phyloP scores from a whole-genome alignment of 176 grass and related monocot species.

The Puya raimondii region DNA sequence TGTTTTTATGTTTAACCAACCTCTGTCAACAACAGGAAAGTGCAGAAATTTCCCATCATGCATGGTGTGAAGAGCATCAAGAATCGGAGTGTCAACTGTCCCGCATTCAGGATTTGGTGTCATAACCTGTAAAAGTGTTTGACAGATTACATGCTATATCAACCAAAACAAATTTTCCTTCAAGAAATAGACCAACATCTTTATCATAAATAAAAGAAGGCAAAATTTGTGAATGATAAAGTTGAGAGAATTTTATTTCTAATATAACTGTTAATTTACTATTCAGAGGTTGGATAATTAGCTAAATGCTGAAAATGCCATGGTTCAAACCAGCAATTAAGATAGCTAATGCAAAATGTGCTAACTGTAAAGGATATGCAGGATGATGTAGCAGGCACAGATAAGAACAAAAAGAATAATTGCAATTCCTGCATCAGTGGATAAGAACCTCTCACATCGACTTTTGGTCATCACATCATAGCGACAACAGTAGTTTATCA shows the following conservation, averaged over 20 bases:
- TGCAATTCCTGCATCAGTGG: not conserved
- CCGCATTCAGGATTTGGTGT: slow-evolving; percentile 94
- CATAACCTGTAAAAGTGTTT: slow-evolving; percentile 67
- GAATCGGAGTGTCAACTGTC: slow-evolving; percentile 73
- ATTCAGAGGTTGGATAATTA: not conserved
- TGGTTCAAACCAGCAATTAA: no score
- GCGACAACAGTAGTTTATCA: not conserved
- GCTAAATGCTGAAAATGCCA: no score
- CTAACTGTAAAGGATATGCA: not conserved
- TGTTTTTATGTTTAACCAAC: slow-evolving; percentile 21
- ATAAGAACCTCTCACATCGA: not conserved
- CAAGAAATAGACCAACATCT: not conserved
- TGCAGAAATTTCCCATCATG: slow-evolving; percentile 91
- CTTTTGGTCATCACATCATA: not conserved
- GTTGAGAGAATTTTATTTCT: not conserved
- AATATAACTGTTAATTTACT: not conserved
- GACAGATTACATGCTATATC: not conserved
- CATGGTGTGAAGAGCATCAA: slow-evolving; percentile 95
- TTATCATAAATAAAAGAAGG: not conserved
- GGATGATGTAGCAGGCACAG: not conserved
- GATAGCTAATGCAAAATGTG: not conserved
- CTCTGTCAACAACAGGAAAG: slow-evolving; percentile 80
- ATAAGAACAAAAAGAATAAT: not conserved
- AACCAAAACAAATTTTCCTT: not conserved
- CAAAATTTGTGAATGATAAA: slow-evolving; percentile 2